Evolutionary conservation across 2,329 filamentous ascomycete genomes (phyloP), one percentile per base, ranked within the genome.

Genomic region (Diaporthe citri): DNA sequence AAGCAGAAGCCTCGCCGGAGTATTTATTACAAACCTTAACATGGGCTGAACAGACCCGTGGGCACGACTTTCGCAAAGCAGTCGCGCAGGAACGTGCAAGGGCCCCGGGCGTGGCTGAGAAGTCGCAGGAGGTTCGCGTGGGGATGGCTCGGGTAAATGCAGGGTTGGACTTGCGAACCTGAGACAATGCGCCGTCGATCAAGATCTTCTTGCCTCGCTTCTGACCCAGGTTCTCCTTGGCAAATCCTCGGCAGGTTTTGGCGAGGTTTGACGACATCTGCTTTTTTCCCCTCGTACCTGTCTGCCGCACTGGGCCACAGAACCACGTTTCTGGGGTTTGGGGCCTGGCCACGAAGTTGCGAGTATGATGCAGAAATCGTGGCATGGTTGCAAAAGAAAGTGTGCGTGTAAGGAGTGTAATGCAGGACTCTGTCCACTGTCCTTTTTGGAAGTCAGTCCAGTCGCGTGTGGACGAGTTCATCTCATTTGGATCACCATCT

Each of bases 101-200:
- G 64, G 34, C 22, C 43, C 13, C 43, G 34, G 48, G 46, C 64
- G 64, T 69, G 64, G 64, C 64, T 69, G 31, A 55, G 48, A 20
- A 55, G 64, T 69, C 48, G n/a, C 64, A 69, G 64, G n/a, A 39
- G 34, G 34, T 55, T 69, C n/a, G 64, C 34, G 9, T 55, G 46
- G 48, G 13, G 31, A 69, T n/a, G n/a, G n/a, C n/a, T n/a, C 22
- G 31, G 48, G 46, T 51, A 13, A 67, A 52, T 52, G 43, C 43
- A 69, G 64, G 64, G 64, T 15, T 31, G 22, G 17, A 25, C 48
- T 55, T 4, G n/a, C 48, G 34, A 69, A 41, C 64, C 51, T 67
- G 73, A 75, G 59, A 75, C 57, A 46, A 48, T 31, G 55, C 66
- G 57, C 28, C 43, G 69, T 60, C 59, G 69, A 75, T 75, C 73